These are phyloP conservation scores for Cryptococcus deneoformans DNA, from an alignment of 1,284 basidiomycete genomes.

Conservation along the genomic window DNA sequence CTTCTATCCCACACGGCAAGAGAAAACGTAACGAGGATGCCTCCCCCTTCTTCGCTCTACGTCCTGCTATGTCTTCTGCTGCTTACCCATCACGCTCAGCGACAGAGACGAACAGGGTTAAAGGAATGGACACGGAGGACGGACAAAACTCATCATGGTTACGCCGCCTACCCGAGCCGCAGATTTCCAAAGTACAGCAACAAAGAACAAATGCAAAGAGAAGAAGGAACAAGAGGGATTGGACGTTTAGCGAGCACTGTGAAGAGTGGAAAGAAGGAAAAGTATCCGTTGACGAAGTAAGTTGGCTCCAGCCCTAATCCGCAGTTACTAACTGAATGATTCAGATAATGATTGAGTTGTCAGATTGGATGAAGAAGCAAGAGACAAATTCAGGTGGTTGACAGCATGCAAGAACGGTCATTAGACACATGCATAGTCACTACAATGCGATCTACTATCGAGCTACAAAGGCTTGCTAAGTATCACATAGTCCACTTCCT, in stretches of 20 bases:
- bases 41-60: slow-evolving; percentile 35
- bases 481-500: slow-evolving; percentile 29
- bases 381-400: not conserved
- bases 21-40: slow-evolving; percentile 18
- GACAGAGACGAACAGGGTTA: not conserved
- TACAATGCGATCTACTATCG: not conserved
- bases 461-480: slow-evolving; percentile 23
- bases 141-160: slow-evolving; percentile 7
- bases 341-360: slow-evolving; percentile 11
- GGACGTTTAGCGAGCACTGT: slow-evolving; percentile 29
- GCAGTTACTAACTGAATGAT: not conserved
- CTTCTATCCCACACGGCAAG: slow-evolving; percentile 1
- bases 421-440: not conserved
- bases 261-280: not conserved
- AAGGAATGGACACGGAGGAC: slow-evolving; percentile 5
- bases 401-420: not conserved
- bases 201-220: not conserved
- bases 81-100: too few species aligned
- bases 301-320: not conserved
- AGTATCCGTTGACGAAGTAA: not conserved
- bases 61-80: slow-evolving; percentile 14
- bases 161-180: slow-evolving; percentile 2
- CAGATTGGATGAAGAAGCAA: slow-evolving; percentile 2
- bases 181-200: not conserved
- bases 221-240: slow-evolving; percentile 22